Percentiles rank a stretch among this genome's conserved stretches.
Evolutionary conservation across 768 basidiomycete genomes (phyloP).

Genomic region (Mycena pura): DNA sequence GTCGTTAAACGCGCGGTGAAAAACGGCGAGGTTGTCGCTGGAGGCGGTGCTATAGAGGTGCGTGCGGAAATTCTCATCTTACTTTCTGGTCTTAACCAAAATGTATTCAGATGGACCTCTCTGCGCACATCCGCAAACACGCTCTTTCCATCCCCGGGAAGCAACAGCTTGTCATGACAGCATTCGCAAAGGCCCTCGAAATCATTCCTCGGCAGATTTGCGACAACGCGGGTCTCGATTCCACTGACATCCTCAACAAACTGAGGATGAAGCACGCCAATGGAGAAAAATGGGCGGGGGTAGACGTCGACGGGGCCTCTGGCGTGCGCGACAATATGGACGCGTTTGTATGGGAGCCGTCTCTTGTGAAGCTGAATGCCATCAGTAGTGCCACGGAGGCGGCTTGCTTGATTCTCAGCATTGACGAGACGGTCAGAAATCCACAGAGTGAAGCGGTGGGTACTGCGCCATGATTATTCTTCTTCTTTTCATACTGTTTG

Average conservation of each 20-base stretch:
- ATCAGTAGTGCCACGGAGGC: constrained; percentile 96
- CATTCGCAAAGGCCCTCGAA: constrained; percentile 96
- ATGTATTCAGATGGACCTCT: constrained; percentile 86
- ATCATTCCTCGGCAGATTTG: constrained; percentile 98
- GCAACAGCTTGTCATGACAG: constrained; percentile 90
- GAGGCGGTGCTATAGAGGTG: constrained; percentile 97
- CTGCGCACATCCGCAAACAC: constrained; percentile 90
- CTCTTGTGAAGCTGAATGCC: constrained; percentile 93
- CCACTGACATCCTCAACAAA: constrained; percentile 96
- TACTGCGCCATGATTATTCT: constrained; percentile 20
- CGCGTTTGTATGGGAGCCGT: constrained; percentile 98
- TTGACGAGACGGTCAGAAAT: constrained; percentile 97
- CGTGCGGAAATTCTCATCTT: constrained; percentile 18
- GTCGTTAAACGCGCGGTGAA: constrained; percentile 98
- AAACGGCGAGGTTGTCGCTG: constrained; percentile 96
- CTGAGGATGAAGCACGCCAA: constrained; percentile 94
- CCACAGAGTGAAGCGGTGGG: constrained; percentile 92
- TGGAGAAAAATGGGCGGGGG: constrained; percentile 90
- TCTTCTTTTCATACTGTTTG: constrained; percentile 27
- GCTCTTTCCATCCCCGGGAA: constrained; percentile 95
- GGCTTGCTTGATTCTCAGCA: constrained; percentile 92
- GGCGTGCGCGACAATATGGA: constrained; percentile 97
- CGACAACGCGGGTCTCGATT: constrained; percentile 97
- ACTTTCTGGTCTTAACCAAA: neutral
- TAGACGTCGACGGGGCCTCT: constrained; percentile 89